A percentile compares a stretch with the other conserved stretches of the same genome.
These are phyloP conservation scores for Backusella tuberculispora DNA, from an alignment of 192 early-diverging fungal genomes.

Conservation along the genomic window DNA sequence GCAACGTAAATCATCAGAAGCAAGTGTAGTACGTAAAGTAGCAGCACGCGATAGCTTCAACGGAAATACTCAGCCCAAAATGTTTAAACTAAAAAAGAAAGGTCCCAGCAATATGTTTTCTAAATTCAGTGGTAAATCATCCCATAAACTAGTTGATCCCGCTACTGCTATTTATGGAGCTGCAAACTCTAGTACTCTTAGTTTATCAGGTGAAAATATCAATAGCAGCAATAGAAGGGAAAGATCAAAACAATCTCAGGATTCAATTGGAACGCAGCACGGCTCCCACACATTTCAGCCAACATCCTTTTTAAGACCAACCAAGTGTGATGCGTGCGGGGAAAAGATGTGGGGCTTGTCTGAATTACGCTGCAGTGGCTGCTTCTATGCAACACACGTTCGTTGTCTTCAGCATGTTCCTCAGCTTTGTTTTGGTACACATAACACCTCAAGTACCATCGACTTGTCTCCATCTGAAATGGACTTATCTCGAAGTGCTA, in stretches of 20 bases:
- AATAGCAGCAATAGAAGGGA: neutral
- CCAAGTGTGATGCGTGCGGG: conserved; percentile 56
- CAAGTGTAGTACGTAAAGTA: conserved; percentile 27
- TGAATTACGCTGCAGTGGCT: conserved; percentile 55
- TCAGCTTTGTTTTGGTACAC: conserved; percentile 32
- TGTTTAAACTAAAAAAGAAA: conserved; percentile 61
- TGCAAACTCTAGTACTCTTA: neutral
- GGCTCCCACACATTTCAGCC: conserved; percentile 46
- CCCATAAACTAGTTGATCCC: neutral
- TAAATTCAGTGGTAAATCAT: conserved; percentile 28
- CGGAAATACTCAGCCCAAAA: conserved; percentile 47
- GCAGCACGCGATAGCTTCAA: conserved; percentile 43
- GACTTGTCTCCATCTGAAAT: neutral
- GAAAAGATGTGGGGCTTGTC: conserved; percentile 60
- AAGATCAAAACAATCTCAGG: conserved; percentile 15
- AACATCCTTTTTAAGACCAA: conserved; percentile 47
- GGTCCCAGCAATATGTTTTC: conserved; percentile 42
- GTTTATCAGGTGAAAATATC: neutral
- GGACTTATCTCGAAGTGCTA: conserved; percentile 14
- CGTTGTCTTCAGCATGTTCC: conserved; percentile 47
- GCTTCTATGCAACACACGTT: conserved; percentile 51
- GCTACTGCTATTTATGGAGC: neutral
- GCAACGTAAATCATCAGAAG: conserved; percentile 33
- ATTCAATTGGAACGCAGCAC: conserved; percentile 12
- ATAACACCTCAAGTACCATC: conserved; percentile 13